A percentile compares a stretch with the other conserved stretches of the same genome.
Conservation (phyloP, 805 yeast genomes). For the Scheffersomyces stipitis region DNA sequence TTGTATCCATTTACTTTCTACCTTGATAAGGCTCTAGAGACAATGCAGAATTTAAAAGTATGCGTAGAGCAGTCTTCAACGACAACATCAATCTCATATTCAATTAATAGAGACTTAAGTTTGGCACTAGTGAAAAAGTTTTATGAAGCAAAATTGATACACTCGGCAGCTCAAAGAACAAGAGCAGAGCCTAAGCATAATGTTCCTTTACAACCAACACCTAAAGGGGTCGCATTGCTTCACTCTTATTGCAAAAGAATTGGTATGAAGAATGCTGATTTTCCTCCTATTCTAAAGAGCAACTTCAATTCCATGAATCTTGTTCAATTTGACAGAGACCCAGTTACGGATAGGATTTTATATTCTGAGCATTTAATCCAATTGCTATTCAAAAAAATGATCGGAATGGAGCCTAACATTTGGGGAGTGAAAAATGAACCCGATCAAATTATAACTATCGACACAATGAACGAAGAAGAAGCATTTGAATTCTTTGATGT, state of each 20-base stretch:
- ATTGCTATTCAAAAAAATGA: slow-evolving; percentile 57
- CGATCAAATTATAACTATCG: slow-evolving; percentile 30
- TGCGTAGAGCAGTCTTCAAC: slow-evolving; percentile 50
- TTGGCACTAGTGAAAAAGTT: slow-evolving; percentile 47
- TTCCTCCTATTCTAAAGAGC: slow-evolving; percentile 53
- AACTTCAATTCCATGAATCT: slow-evolving; percentile 70
- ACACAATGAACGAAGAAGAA: background rate
- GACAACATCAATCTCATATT: slow-evolving; percentile 54
- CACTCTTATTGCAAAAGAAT: slow-evolving; percentile 56
- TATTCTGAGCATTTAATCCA: slow-evolving; percentile 65
- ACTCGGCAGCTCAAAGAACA: slow-evolving; percentile 76
- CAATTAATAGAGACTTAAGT: slow-evolving; percentile 46
- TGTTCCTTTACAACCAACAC: slow-evolving; percentile 73
- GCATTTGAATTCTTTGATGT: background rate
- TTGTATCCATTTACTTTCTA: slow-evolving; percentile 54
- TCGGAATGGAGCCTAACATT: slow-evolving; percentile 68
- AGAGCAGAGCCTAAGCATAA: slow-evolving; percentile 43
- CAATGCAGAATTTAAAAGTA: slow-evolving; percentile 51
- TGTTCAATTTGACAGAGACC: slow-evolving; percentile 64
- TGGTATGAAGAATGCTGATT: slow-evolving; percentile 44
- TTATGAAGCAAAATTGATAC: slow-evolving; percentile 63
- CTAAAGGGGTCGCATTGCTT: slow-evolving; percentile 80
- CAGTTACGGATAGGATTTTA: slow-evolving; percentile 54
- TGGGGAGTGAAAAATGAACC: slow-evolving; percentile 62
- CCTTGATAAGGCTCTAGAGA: slow-evolving; percentile 47